Evolutionary conservation across 495 filamentous ascomycete genomes (phyloP), one percentile per base, ranked within the genome.

Genomic region (Glutinoglossum americanum): DNA sequence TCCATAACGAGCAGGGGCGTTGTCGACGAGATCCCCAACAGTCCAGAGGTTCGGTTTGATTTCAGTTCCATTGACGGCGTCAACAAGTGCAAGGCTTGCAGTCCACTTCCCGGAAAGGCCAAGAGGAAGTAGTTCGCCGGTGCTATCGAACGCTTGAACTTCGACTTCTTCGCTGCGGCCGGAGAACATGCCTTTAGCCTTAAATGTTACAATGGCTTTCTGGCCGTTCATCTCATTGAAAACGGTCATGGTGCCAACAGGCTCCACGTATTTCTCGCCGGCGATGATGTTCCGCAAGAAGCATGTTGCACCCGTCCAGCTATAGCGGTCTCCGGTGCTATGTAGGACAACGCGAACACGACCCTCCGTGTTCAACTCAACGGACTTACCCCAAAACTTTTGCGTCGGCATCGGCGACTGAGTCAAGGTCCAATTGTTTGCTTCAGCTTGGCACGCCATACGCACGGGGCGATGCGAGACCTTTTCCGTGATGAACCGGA

Each of bases 311-410:
- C 82, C 74, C 26, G 75, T 80, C 84, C 87, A 97, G 65, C 80
- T 85, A 70, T 84, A 98, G 57, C 76, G 74, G 62, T 96, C 90
- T 49, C 82, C 80, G 0, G 68, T 78, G 13, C 73, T 72, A 63
- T 88, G 84, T 26, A 94, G 69, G 37, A 73, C 76, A 35, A 97
- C 71, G 23, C 88, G 78, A 10, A 84, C 81, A 23, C 87, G 83
- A 11, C 92, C 92, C 47, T 94, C 90, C 0, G 89, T 97, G 51
- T 81, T 87, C 59, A 98, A 76, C 69, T 98, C 92, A 19, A 85
- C 85, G 57, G 81, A 87, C 70, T 98, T 98, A 49, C 92, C 92
- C 92, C 92, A 98, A 73, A 98, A 98, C 62, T 97, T 96, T 65
- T 98, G 92, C 9, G 81, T 81, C 2, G 92, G 92, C 63, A 82